Evolutionary conservation across 2,329 filamentous ascomycete species (phyloP).

Genomic region (Chaetomiaceae sp.): DNA sequence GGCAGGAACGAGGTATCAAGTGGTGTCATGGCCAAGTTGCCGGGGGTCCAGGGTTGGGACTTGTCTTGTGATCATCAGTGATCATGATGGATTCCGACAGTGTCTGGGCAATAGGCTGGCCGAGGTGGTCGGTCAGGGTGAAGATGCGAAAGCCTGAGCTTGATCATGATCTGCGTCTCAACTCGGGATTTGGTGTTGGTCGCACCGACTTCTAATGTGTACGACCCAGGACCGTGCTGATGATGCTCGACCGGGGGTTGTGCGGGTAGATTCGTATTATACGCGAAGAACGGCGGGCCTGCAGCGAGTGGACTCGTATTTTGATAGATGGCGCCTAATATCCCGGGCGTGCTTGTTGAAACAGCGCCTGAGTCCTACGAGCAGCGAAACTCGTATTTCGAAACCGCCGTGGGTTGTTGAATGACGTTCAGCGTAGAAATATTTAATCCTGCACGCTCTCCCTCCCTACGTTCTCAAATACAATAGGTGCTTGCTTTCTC

Average conservation of each 20-base stretch:
- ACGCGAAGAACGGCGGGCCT: conserved; percentile 8
- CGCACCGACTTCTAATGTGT: conserved; percentile 55
- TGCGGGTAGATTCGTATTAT: background rate
- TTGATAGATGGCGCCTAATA: conserved; percentile 3
- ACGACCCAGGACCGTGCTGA: conserved; percentile 25
- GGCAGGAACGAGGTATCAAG: conserved; percentile 56
- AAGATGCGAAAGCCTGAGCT: conserved; percentile 82
- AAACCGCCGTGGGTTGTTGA: no score
- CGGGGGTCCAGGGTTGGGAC: conserved; percentile 51
- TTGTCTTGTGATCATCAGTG: conserved; percentile 95
- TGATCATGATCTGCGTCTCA: conserved; percentile 94
- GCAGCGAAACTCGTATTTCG: conserved; percentile 14
- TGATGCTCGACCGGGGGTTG: conserved; percentile 20
- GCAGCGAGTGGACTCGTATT: background rate
- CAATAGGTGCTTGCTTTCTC: no score
- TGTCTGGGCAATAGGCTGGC: conserved; percentile 73
- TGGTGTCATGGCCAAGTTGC: conserved; percentile 74
- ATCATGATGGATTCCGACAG: conserved; percentile 91
- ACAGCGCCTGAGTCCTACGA: conserved; percentile 1
- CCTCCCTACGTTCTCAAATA: no score
- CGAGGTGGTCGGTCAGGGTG: conserved; percentile 78
- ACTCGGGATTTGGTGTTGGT: conserved; percentile 82
- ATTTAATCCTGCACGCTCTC: no score
- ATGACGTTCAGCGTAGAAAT: no score
- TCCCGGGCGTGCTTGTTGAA: background rate